Percentiles rank a stretch among this genome's conserved stretches.
phyloP scores from a whole-genome alignment of 169 alveolate genomes.

The Plasmodium vivax region DNA sequence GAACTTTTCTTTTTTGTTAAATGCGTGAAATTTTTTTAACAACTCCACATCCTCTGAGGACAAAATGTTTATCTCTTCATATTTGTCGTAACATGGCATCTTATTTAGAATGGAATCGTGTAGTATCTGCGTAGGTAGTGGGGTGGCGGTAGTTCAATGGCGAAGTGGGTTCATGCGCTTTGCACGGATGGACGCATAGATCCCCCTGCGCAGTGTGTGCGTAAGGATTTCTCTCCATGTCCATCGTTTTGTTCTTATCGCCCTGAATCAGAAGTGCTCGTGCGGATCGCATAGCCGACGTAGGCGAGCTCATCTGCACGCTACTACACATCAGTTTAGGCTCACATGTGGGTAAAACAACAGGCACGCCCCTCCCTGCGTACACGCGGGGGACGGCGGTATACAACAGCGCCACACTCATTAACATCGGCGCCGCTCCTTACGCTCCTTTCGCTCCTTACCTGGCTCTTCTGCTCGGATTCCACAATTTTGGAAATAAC shows the following conservation, averaged over 20 bases:
- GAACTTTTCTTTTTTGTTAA: conserved; percentile 71
- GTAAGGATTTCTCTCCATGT: neutral
- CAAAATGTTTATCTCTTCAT: conserved; percentile 70
- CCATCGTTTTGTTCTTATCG: neutral
- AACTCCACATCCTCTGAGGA: conserved; percentile 71
- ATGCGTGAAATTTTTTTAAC: conserved; percentile 74
- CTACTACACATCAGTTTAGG: neutral
- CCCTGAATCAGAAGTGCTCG: neutral
- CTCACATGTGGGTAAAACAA: neutral
- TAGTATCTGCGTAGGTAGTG: conserved; percentile 20
- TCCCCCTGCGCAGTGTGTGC: neutral
- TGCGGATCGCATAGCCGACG: neutral
- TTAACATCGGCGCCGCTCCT: neutral
- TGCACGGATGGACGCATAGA: neutral
- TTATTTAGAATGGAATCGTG: conserved; percentile 75
- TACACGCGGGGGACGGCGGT: neutral
- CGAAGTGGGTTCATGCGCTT: neutral
- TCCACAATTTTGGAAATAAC: conserved; percentile 74
- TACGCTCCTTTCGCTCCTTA: conserved; percentile 6
- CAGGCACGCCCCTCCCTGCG: neutral
- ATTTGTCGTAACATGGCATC: conserved; percentile 76
- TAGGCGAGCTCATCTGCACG: neutral
- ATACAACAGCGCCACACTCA: neutral
- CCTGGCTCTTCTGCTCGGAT: conserved; percentile 71
- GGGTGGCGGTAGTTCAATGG: neutral